Evolutionary conservation across 441 rosid genomes (phyloP), one percentile per base, ranked within the genome.

Genomic region (Theobroma grandiflorum): DNA sequence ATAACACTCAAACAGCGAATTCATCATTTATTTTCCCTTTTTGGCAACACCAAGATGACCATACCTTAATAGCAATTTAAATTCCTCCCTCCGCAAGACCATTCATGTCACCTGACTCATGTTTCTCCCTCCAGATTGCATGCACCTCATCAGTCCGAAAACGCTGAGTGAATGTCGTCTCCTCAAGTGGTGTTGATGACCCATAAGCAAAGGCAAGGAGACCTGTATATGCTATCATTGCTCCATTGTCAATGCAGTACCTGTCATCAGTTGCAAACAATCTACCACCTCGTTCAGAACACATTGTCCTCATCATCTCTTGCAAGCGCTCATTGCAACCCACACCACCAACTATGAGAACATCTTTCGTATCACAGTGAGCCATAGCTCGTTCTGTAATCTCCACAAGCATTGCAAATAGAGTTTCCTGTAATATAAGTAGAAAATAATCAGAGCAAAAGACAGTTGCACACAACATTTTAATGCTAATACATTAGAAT

Each of bases 321-420:
- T 95, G 99, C 85, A 97, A 87, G 3, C 98, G 92, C 91, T 91
- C 95, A 6, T 95, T 97, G 86, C 99, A 95, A 8, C 99, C 99
- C 5, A 93, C 97, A 7, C 99, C 99, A 0, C 97, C 99, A 26
- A 94, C 98, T 49, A 97, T 95, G 62, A 97, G 90, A 82, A 97
- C 88, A 49, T 97, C 99, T 80, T 90, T 95, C 88, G 85, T 91
- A 84, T 95, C 98, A 18, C 98, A 95, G 84, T 95, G 98, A 0
- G 99, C 99, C 99, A 97, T 95, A 2, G 99, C 98, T 50, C 97
- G 85, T 82, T 97, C 99, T 0, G 97, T 97, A 37, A 97, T 97
- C 91, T 97, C 98, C 87, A 95, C 98, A 18, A 97, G 91, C 99
- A 95, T 97, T 1, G 97, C 98, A 66, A 92, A 97, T 62, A 97